Conservation (phyloP, 805 yeast species). For the Geotrichum ghanense region DNA sequence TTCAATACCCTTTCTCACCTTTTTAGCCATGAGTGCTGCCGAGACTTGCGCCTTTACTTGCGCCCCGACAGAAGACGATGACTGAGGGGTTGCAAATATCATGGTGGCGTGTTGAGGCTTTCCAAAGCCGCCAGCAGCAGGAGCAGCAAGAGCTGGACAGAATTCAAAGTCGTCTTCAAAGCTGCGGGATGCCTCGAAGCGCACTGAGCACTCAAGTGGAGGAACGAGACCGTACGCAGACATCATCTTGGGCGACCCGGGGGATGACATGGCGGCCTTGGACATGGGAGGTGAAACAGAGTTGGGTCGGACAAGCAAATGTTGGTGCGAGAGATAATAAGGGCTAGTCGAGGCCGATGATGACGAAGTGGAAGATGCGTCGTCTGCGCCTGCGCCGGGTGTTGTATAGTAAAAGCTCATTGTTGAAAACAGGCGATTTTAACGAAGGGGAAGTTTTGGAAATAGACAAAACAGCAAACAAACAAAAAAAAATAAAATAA, state of each 20-base stretch:
- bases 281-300: neutral
- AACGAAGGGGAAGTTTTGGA: no score
- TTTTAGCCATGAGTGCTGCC: conserved; percentile 5
- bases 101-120: conserved; percentile 4
- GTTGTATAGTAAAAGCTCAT: no score
- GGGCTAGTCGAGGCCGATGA: no score
- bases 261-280: neutral
- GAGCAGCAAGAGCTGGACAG: conserved; percentile 35
- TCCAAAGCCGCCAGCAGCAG: neutral
- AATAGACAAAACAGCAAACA: no score
- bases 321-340: no score
- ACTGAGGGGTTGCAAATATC: neutral
- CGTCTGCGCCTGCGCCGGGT: no score
- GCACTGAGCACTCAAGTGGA: conserved; percentile 12
- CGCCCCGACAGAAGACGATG: neutral
- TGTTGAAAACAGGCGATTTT: no score
- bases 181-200: conserved; percentile 51
- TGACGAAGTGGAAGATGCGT: no score
- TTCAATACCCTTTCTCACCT: conserved; percentile 30
- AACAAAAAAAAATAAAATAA: no score
- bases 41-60: conserved; percentile 5
- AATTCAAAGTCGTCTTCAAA: conserved; percentile 69
- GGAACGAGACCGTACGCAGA: neutral
- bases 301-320: neutral
- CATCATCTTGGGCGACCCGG: neutral